Evolutionary conservation across 2,329 filamentous ascomycete genomes (phyloP), one percentile per base, ranked within the genome.

Genomic region (Cylindrodendrum hubeiense): DNA sequence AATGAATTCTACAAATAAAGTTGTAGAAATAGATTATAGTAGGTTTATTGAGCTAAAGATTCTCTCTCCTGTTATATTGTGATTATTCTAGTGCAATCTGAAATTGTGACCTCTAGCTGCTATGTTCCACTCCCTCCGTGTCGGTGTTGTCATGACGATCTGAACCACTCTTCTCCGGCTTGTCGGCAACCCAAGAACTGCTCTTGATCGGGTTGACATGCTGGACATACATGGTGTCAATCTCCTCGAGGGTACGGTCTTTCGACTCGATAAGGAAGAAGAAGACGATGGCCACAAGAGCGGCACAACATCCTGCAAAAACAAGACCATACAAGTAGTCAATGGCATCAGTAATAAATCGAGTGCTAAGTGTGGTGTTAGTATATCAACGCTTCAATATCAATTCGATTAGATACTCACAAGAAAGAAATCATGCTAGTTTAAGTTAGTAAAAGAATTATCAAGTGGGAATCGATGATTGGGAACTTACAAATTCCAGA

Each of bases 241-340:
- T 90, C 78, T 94, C 91, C 80, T 94, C 92, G 19, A 94, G 85
- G 2, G 87, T 89, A 33, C 91, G 86, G 72, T 90, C 90, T 79
- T 91, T 90, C 66, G 87, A 90, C 80, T 94, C 91, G 73, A 90
- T 90, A 67, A 94, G 85, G 79, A 93, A 93, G 83, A 93, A 91
- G 83, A 90, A 94, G 63, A 93, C 90, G 53, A 93, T 84, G 19
- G 87, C 72, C 5, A 89, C 84, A 21, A 89, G 88, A 10, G 85
- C 84, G 62, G 88, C 86, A 74, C 89, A 90, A 77, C 90, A 92
- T 5, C 85, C 89, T 0, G 90, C 91, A 75, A 93, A 93, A 41
- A 93, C 87, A 63, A 93, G 88, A 33, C 91, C 91, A 75, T 92
- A 92, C 5, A 85, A 84, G 80, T 91, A 93, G 76, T 90, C 86